Percentiles rank a stretch among this genome's conserved stretches.
These are phyloP conservation scores for Solanum rostratum DNA, from an alignment of 257 asterid species.

Conservation along the genomic window DNA sequence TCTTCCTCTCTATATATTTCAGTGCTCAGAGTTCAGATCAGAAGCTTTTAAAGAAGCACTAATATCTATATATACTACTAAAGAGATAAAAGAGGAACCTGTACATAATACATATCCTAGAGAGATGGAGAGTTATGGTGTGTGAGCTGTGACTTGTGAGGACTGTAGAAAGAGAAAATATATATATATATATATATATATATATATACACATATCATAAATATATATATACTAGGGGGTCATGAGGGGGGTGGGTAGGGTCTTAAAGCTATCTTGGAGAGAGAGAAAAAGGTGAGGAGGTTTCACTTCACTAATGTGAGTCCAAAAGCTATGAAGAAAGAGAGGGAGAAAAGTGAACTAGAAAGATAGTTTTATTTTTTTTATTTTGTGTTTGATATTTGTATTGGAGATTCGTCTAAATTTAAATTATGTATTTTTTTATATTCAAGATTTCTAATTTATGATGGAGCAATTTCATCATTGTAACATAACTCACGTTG, in stretches of 20 bases:
- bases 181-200: not conserved
- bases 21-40: slow-evolving; percentile 37
- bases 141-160: slow-evolving; percentile 5
- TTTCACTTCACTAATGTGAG: slow-evolving; percentile 2
- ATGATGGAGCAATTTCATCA: too few relatives aligned
- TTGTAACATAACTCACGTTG: too few relatives aligned
- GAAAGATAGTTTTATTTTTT: not conserved
- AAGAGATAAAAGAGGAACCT: not conserved
- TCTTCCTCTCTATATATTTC: slow-evolving; percentile 11
- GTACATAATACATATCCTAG: not conserved
- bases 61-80: not conserved
- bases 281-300: not conserved
- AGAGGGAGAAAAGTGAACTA: not conserved
- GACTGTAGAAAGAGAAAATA: not conserved
- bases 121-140: slow-evolving; percentile 1
- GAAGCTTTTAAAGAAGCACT: slow-evolving; percentile 24
- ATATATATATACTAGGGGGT: not conserved
- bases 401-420: too few relatives aligned
- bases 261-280: not conserved
- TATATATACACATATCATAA: not conserved
- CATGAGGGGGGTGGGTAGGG: not conserved
- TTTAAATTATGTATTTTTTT: too few relatives aligned
- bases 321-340: not conserved
- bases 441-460: too few relatives aligned
- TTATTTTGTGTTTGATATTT: too few relatives aligned